Conservation (phyloP, 139 green algal genomes). For the Microglena sp. region DNA sequence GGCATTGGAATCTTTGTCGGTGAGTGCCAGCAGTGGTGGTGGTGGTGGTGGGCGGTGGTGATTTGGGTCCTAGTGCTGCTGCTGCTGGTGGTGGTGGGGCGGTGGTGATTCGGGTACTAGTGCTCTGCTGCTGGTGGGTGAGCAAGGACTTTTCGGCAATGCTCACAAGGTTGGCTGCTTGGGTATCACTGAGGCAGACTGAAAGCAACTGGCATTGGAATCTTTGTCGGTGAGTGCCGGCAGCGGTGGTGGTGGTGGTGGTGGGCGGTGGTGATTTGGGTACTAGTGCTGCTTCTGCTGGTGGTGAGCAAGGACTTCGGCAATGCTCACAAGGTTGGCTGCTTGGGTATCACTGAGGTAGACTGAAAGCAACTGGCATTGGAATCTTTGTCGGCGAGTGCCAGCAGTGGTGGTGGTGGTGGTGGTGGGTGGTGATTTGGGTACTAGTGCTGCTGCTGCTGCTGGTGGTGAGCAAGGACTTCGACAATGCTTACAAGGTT, state of each 20-base stretch:
- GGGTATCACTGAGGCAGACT: constrained; percentile 70
- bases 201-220: constrained; percentile 49
- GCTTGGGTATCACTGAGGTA: constrained; percentile 66
- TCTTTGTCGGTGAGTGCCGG: constrained; percentile 4
- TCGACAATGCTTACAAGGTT: constrained; percentile 12
- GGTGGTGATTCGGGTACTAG: neutral
- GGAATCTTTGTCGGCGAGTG: too few species aligned
- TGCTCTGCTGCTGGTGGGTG: too few species aligned
- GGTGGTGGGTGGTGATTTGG: too few species aligned
- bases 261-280: neutral
- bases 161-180: constrained; percentile 67
- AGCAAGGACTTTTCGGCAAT: constrained; percentile 41
- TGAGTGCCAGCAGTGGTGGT: too few species aligned
- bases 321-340: constrained; percentile 55
- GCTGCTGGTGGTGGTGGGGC: too few species aligned
- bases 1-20: constrained; percentile 49
- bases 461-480: too few species aligned
- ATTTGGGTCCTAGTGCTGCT: neutral
- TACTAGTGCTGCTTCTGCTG: too few species aligned
- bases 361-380: constrained; percentile 60
- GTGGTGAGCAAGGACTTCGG: too few species aligned
- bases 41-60: too few species aligned
- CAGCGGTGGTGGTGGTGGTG: neutral
- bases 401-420: too few species aligned
- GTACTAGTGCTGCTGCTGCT: too few species aligned